Base-by-base conservation (phyloP, 2,329 filamentous ascomycete species). In the Pseudogymnoascus sp. region DNA sequence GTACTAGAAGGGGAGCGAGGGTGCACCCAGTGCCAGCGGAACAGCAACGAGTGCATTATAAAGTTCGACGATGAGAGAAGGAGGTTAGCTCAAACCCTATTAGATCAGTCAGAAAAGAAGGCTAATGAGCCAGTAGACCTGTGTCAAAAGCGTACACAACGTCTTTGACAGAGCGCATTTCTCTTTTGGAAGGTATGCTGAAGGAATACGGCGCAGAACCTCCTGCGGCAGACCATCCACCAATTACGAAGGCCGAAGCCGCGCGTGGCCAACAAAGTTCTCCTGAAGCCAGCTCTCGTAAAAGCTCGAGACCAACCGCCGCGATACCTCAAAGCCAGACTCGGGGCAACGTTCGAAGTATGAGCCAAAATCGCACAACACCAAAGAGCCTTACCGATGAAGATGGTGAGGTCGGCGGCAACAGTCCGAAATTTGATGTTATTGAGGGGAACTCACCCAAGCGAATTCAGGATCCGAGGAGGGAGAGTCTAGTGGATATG, bases 131-230 rank as follows among this genome's bases (percentile, higher is more conserved):
- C 35, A 60, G 31, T 49, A 83, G 81, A 38, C 82, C 82, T 6
- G 83, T 84, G 35, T 84, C 81, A 18, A 80, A 83, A 69, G 82
- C 82, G 61, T 84, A 84, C 70, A 83, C 83, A 77, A 80, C 79
- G 41, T 83, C 81, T 1, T 73, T 84, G 9, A 81, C 81, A n/a
- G 80, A 81, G 23, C 77, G 82, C 4, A 81, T 84, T 45, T 73
- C 76, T 6, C 66, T 84, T 64, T 74, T 84, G 0, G 82, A 84
- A 71, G 71, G 72, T 14, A 76, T 84, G 77, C 75, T 84, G 3
- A 69, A 77, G 62, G 79, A 83, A 40, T 77, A 76, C 35, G 81
- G 81, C 59, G 75, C 80, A 16, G 74, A 76, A 1, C 76, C 79
- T 21, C 81, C 82, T 8, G 79, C 80, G 12, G 79, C 80, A 12